These are phyloP conservation scores for Hypoxylon fragiforme DNA, from an alignment of 495 filamentous ascomycete genomes.

Conservation along the genomic window DNA sequence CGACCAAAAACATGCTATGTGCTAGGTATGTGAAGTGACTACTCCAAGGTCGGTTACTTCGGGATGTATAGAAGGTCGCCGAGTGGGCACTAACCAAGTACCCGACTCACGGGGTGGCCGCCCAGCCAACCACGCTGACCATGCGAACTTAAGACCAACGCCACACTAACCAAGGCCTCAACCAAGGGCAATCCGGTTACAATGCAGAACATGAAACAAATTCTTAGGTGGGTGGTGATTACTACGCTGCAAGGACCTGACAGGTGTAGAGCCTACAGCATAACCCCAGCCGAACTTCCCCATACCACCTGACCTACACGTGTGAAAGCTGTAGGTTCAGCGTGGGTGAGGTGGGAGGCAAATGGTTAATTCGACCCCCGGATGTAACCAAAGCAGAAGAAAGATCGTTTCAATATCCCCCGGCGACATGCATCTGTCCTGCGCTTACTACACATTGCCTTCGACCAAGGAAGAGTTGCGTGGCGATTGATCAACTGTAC, in stretches of 20 bases:
- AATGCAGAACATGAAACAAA: conserved; percentile 32
- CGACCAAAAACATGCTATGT: background rate
- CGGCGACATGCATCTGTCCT: conserved; percentile 18
- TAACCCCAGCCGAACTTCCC: conserved; percentile 29
- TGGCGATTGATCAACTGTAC: conserved; percentile 23
- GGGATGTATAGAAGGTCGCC: conserved; percentile 14
- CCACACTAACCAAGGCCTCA: background rate
- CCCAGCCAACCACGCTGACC: conserved; percentile 7
- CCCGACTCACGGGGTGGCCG: conserved; percentile 29
- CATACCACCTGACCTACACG: conserved; percentile 37
- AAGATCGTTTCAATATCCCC: conserved; percentile 10
- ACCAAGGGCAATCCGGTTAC: conserved; percentile 16
- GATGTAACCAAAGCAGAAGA: conserved; percentile 33
- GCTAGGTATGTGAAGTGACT: background rate
- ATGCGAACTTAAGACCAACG: conserved; percentile 14
- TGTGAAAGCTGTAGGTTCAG: conserved; percentile 35
- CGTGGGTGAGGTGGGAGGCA: conserved; percentile 34
- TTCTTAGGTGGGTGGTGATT: conserved; percentile 30
- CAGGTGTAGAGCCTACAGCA: conserved; percentile 28
- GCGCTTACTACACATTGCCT: conserved; percentile 32
- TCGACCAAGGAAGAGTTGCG: conserved; percentile 6
- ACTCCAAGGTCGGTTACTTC: conserved; percentile 8
- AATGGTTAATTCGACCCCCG: conserved; percentile 19
- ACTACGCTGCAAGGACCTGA: conserved; percentile 35
- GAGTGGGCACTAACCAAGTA: conserved; percentile 23